A percentile compares a stretch with the other conserved stretches of the same genome.
phyloP scores from a whole-genome alignment of 495 filamentous ascomycete genomes.

The Penicillium lividum region DNA sequence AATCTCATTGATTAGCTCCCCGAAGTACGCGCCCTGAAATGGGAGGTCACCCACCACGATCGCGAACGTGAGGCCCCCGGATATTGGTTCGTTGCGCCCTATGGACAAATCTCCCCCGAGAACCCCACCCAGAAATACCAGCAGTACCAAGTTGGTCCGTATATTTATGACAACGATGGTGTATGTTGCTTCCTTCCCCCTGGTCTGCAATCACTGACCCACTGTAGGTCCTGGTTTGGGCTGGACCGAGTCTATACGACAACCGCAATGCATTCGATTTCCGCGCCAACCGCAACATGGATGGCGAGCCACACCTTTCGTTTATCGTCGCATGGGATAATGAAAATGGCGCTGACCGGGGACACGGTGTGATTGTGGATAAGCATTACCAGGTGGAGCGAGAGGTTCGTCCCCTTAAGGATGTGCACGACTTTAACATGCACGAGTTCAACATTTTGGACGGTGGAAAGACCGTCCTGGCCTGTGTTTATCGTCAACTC shows the following conservation, averaged over 20 bases:
- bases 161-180: conserved; percentile 46
- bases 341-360: conserved; percentile 32
- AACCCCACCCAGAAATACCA: conserved; percentile 31
- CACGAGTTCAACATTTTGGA: conserved; percentile 52
- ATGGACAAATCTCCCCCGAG: conserved; percentile 33
- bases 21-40: conserved; percentile 35
- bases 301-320: conserved; percentile 43
- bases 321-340: conserved; percentile 46
- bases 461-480: conserved; percentile 43
- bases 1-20: conserved; percentile 24
- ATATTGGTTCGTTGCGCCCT: conserved; percentile 48
- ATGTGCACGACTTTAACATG: conserved; percentile 46
- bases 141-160: conserved; percentile 45
- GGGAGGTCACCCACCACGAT: conserved; percentile 28
- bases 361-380: conserved; percentile 37
- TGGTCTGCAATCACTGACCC: not conserved
- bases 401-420: conserved; percentile 39
- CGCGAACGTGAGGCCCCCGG: conserved; percentile 32
- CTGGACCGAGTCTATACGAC: conserved; percentile 37
- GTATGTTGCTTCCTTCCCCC: conserved; percentile 18
- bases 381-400: conserved; percentile 38
- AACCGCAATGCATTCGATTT: conserved; percentile 45
- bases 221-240: conserved; percentile 41
- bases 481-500: conserved; percentile 50
- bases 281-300: conserved; percentile 38